Evolutionary conservation across 164 flowering plant genomes (phyloP), one percentile per base, ranked within the genome.

Genomic region (Chloranthus sessilifolius): DNA sequence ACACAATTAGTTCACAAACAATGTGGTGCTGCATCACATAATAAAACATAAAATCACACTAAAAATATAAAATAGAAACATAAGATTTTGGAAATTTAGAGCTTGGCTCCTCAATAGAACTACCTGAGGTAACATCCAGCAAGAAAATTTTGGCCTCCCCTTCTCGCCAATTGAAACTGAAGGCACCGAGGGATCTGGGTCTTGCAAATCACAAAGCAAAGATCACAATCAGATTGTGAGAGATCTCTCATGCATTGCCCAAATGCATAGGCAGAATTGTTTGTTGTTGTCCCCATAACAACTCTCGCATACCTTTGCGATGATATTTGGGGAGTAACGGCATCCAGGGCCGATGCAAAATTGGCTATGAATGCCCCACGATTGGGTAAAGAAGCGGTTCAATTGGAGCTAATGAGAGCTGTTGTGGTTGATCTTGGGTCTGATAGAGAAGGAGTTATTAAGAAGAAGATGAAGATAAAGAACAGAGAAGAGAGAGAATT

Each of bases 71-170:
- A n/a, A n/a, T n/a, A n/a, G n/a, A n/a, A n/a, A n/a, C n/a, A n/a
- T n/a, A n/a, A n/a, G n/a, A n/a, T n/a, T n/a, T n/a, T n/a, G n/a
- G n/a, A n/a, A n/a, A n/a, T n/a, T n/a, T n/a, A n/a, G n/a, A n/a
- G n/a, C n/a, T n/a, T n/a, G n/a, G n/a, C n/a, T n/a, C n/a, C n/a
- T n/a, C n/a, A n/a, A n/a, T n/a, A n/a, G n/a, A n/a, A n/a, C n/a
- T 84, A 90, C 50, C 97, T 62, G 2, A 89, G 15, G 59, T 65
- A 84, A 53, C 97, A 89, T 10, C 95, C 95, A 33, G 86, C 97
- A 12, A 37, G 75, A 54, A 69, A 86, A 28, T 68, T 42, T 1
- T 79, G 47, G 12, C 84, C 95, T 1, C 76, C 82, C 1, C 71
- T 66, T 4, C 71, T 62, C 29, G 60, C 70, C 19, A 19, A n/a